Base-by-base conservation (phyloP, 495 filamentous ascomycete genomes). In the Staphylotrichum longicolle region DNA sequence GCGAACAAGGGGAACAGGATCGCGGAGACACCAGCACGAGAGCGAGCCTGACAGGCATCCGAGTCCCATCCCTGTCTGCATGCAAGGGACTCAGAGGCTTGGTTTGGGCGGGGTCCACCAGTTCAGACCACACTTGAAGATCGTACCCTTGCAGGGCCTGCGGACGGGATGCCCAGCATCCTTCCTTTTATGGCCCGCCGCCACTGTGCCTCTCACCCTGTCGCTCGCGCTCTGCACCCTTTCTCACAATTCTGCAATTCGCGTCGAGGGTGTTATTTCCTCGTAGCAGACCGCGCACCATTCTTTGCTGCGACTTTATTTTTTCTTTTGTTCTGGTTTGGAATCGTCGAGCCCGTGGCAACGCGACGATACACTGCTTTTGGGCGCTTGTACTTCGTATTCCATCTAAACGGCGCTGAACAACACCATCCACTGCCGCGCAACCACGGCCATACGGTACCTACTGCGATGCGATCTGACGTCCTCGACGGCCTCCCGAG, bases 401-500 rank as follows among this genome's bases (percentile, higher is more conserved):
- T 27, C 20, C 20, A 27, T 27, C 0, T 27, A 27, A 40, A 12
- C 12, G 32, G 2, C 12, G 14, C 1, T 10, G 7, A 39, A 14
- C 15, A 3, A 40, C 2, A 3, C 34, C 5, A 3, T 12, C 58
- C 42, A 15, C 60, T 27, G 20, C 20, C 20, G 20, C 44, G 47
- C 60, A 35, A 65, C 51, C 11, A 74, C 72, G 73, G 10, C 37
- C 37, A 39, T 39, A 6, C 37, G 37, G 37, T 10, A 39, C 6
- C 37, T 10, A 10, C 37, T 27, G 20, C 20, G 20, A 39, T 39
- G 37, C 37, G 68, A 54, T 7, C 54, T 63, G 70, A 75, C 60
- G 54, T 75, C 47, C 77, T 80, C 61, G 60, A 75, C 45, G 70
- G 70, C 37, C 70, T 80, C 10, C 78, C 76, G 32, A 70, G 73